Evolutionary conservation across 805 yeast species (phyloP), one percentile per base, ranked within the genome.

Genomic region (Millerozyma acaciae): DNA sequence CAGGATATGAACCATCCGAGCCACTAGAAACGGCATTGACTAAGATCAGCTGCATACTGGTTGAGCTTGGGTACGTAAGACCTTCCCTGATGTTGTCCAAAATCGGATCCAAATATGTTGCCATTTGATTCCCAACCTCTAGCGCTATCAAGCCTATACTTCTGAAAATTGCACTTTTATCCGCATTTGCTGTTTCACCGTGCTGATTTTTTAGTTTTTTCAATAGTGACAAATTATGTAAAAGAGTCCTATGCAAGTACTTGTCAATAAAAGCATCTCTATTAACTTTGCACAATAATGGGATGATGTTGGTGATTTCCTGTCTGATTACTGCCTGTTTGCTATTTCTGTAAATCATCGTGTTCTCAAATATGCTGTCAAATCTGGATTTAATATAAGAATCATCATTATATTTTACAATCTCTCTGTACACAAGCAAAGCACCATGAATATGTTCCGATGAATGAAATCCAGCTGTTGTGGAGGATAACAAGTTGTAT

Each of bases 61-160:
- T 51, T 37, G 55, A 61, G 3, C 61, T 44, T 5, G 65, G 56
- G 33, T 60, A 62, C 1, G 67, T 57, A 17, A 90, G 65, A 0
- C 93, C 89, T 37, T 88, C 96, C 48, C 88, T 69, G 14, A 89
- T 76, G 43, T 80, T 85, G 33, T 82, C 88, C 31, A 90, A 60
- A n/a, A 90, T 81, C 1, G 89, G 87, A 52, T 88, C 95, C 27
- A 90, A 64, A 49, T 89, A 90, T 2, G 93, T 84, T 4, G 88
- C 83, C 65, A 93, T 84, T 45, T 82, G 85, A 37, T 86, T 79
- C 14, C 86, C 80, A 1, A 89, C 93, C 47, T 80, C 83, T 17
- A 73, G 58, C 0, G 96, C 80, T 26, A 93, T 81, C 45, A 83
- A 80, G 23, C 97, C 98, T 31, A 90, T 81, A 17, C 96, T 78